Evolutionary conservation across 1,284 basidiomycete genomes (phyloP).

Genomic region (Cutaneotrichosporon sp.): DNA sequence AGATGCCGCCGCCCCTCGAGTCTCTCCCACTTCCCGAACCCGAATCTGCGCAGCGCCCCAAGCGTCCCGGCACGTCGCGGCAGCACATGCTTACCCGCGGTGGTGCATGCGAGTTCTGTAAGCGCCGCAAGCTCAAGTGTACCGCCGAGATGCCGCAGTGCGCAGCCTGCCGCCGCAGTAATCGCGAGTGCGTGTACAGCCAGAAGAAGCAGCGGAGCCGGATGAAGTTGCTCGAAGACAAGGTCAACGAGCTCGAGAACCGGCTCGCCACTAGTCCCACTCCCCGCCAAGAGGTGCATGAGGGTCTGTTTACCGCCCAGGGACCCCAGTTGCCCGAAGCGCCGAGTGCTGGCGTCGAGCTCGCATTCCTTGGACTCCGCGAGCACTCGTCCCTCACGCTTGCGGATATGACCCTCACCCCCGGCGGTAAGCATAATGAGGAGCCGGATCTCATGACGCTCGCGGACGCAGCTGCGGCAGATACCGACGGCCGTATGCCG

Average conservation of each 20-base stretch:
- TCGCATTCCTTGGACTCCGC: constrained; percentile 13
- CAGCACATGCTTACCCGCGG: constrained; percentile 50
- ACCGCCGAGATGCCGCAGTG: constrained; percentile 48
- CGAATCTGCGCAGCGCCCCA: constrained; percentile 17
- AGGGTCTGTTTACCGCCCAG: constrained; percentile 1
- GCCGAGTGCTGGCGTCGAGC: constrained; percentile 16
- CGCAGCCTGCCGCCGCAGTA: constrained; percentile 39
- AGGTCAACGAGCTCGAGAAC: constrained; percentile 46
- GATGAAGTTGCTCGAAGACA: constrained; percentile 48
- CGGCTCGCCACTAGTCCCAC: constrained; percentile 19
- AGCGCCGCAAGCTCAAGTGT: constrained; percentile 52
- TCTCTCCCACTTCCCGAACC: not conserved
- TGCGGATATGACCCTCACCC: constrained; percentile 13
- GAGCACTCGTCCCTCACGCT: constrained; percentile 12
- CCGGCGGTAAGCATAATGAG: constrained; percentile 14
- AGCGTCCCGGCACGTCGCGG: constrained; percentile 44
- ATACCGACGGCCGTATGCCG: constrained; percentile 22
- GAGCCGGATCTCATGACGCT: constrained; percentile 52
- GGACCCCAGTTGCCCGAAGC: not conserved
- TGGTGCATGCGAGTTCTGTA: constrained; percentile 53
- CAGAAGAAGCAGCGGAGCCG: constrained; percentile 50
- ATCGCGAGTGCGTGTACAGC: constrained; percentile 47
- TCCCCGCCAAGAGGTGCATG: not conserved
- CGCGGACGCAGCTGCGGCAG: constrained; percentile 48
- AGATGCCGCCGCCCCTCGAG: not conserved